These are phyloP conservation scores for Striga asiatica DNA, from an alignment of 257 asterid species.

Conservation along the genomic window DNA sequence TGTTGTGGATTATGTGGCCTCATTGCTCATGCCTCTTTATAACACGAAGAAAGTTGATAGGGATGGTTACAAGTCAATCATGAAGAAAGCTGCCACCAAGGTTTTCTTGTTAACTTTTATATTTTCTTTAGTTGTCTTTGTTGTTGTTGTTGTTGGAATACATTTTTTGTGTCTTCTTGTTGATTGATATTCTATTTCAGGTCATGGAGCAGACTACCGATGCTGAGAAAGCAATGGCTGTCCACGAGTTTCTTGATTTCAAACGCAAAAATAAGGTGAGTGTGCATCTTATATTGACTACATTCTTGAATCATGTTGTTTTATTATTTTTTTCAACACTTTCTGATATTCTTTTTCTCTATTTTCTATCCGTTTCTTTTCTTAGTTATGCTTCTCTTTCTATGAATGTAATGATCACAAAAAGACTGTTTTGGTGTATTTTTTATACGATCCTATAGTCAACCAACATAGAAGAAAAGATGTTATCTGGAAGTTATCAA, in stretches of 20 bases:
- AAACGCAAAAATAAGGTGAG: slow-evolving; percentile 95
- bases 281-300: slow-evolving; percentile 2
- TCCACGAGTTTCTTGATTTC: slow-evolving; percentile 80
- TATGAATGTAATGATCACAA: slow-evolving; percentile 1
- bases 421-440: not conserved
- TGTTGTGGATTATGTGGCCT: slow-evolving; percentile 87
- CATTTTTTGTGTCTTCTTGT: slow-evolving; percentile 15
- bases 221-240: slow-evolving; percentile 79
- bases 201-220: slow-evolving; percentile 90
- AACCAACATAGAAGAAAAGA: not conserved
- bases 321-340: not conserved
- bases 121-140: not conserved
- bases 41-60: slow-evolving; percentile 87
- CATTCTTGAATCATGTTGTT: too few relatives aligned
- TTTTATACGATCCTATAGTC: slow-evolving; percentile 2
- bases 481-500: slow-evolving; percentile 1
- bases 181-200: slow-evolving; percentile 35
- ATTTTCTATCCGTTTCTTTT: too few relatives aligned
- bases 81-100: slow-evolving; percentile 99
- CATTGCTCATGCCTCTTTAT: slow-evolving; percentile 95
- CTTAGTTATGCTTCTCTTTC: slow-evolving; percentile 13
- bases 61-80: slow-evolving; percentile 84
- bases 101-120: slow-evolving; percentile 20
- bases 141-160: too few relatives aligned
- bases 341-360: not conserved